Evolutionary conservation across 2,329 filamentous ascomycete species (phyloP), one percentile per base, ranked within the genome.

Genomic region (Myriosclerotinia scirpicola): DNA sequence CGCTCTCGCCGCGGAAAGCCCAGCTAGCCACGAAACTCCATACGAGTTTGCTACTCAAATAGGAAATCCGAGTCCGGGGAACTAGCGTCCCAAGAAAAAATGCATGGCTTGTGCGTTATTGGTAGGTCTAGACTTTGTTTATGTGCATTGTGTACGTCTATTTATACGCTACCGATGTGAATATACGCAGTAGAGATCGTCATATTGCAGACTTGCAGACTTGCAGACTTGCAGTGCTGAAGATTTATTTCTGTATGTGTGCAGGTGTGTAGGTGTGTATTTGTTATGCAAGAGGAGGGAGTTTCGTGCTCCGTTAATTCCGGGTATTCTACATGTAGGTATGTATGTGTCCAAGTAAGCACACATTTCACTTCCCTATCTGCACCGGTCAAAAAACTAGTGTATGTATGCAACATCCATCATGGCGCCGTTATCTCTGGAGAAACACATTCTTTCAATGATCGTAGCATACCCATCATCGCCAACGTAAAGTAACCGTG

Each of bases 271-370:
- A 26, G 26, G 26, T 26, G 26, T n/a, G n/a, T n/a, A n/a, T n/a
- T n/a, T n/a, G n/a, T 26, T 48, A 59, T 59, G 56, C 56, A 59
- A 7, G 56, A n/a, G n/a, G 36, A 48, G 46, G 56, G 56, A 48
- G 56, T n/a, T 22, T 34, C n/a, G 40, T 59, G 22, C 42, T 36
- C 42, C 42, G 42, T 20, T 7, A 46, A 48, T 34, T 36, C 20
- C 44, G 26, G 34, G 36, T 22, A 20, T 9, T n/a, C 20, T 7
- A 34, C 30, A 34, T 5, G 30, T 34, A 34, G 30, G 30, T 34
- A 34, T 2, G 30, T 34, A 34, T 5, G 20, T 20, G 20, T 48
- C n/a, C 44, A n/a, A 20, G 44, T 20, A 9, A 9, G 5, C 8
- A 11, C 44, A 9, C 11, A 4, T 7, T n/a, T 48, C 44, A n/a